Conservation (phyloP, 257 asterid species). For the Echites panduratus region DNA sequence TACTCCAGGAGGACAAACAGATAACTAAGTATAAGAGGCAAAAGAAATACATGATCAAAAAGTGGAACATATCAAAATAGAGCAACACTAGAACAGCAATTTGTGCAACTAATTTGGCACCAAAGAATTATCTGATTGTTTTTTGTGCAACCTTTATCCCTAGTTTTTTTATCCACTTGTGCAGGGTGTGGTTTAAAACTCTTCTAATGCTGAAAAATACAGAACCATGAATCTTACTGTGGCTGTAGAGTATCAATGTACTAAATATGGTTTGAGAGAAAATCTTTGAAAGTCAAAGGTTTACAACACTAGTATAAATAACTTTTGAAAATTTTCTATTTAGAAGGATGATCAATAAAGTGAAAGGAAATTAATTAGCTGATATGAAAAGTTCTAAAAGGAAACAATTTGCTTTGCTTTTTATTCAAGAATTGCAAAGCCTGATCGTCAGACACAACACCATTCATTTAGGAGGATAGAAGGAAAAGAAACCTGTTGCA, state of each 20-base stretch:
- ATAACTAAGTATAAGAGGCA: too few relatives aligned
- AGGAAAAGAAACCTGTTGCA: slow-evolving; percentile 39
- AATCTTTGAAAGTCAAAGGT: background rate
- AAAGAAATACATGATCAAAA: too few relatives aligned
- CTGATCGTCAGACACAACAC: background rate
- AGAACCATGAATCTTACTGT: background rate
- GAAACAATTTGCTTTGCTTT: too few relatives aligned
- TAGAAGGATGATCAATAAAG: background rate
- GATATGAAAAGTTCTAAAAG: background rate
- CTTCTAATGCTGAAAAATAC: background rate
- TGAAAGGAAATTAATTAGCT: background rate
- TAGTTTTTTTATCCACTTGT: background rate
- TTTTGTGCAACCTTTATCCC: too few relatives aligned
- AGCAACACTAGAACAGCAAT: too few relatives aligned
- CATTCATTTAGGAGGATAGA: background rate
- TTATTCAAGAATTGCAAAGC: background rate
- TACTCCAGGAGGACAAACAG: too few relatives aligned
- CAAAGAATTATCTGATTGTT: too few relatives aligned
- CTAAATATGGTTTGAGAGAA: background rate
- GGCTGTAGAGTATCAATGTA: too few relatives aligned
- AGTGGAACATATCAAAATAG: too few relatives aligned
- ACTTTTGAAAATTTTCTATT: background rate
- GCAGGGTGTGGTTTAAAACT: background rate
- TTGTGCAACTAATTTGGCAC: too few relatives aligned
- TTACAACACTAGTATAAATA: background rate